Evolutionary conservation across 345 rosid species (phyloP).

Genomic region (Firmiana major): DNA sequence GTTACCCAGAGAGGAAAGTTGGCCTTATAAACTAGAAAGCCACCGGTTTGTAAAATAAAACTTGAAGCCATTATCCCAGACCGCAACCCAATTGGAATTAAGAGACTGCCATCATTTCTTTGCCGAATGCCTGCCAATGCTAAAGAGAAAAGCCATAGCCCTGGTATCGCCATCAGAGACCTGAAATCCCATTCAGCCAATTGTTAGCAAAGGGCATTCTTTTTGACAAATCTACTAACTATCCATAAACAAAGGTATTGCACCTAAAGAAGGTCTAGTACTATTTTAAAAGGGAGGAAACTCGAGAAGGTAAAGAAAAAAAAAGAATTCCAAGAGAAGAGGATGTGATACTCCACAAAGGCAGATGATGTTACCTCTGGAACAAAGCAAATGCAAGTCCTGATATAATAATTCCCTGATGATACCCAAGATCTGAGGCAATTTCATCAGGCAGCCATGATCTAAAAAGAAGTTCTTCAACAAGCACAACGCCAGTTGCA

Average conservation of each 20-base stretch:
- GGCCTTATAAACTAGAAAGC: slow-evolving; percentile 44
- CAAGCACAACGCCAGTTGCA: slow-evolving; percentile 56
- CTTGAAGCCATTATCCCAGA: slow-evolving; percentile 67
- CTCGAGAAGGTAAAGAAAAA: slow-evolving; percentile 3
- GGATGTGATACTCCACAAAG: background rate
- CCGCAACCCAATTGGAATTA: slow-evolving; percentile 63
- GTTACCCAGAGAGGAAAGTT: slow-evolving; percentile 60
- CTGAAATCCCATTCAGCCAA: slow-evolving; percentile 36
- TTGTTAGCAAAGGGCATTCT: background rate
- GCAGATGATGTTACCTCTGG: slow-evolving; percentile 47
- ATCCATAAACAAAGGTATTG: background rate
- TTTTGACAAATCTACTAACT: background rate
- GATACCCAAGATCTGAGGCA: slow-evolving; percentile 70
- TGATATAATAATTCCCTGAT: slow-evolving; percentile 61
- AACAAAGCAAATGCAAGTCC: slow-evolving; percentile 67
- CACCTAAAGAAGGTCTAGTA: background rate
- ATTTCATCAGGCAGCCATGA: slow-evolving; percentile 87
- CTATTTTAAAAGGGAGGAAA: background rate
- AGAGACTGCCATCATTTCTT: slow-evolving; percentile 57
- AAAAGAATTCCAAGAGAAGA: background rate
- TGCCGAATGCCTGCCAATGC: slow-evolving; percentile 63
- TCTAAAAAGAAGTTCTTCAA: slow-evolving; percentile 85
- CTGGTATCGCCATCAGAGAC: slow-evolving; percentile 67
- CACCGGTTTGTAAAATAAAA: slow-evolving; percentile 59
- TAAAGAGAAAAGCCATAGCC: slow-evolving; percentile 68